Base-by-base conservation (phyloP, 2,329 filamentous ascomycete genomes). In the Arthrobotrys pseudoclavata region DNA sequence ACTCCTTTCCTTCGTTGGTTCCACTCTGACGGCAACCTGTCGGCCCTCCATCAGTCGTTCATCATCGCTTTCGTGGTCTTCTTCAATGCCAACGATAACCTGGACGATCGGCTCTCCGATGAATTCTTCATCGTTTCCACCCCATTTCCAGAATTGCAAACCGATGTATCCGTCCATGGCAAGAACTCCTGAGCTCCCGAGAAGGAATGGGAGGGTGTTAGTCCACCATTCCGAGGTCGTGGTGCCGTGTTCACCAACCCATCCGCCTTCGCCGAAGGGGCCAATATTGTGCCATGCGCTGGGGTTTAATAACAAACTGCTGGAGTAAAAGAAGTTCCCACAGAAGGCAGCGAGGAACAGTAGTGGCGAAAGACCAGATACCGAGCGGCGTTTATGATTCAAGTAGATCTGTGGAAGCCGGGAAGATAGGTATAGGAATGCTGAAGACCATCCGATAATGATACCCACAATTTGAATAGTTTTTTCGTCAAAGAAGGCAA, bases 341-440 rank as follows among this genome's bases (percentile, higher is more conserved):
- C 87, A 87, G 82, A 91, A 91, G 2, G 90, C 90, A 4, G 90
- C 90, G 45, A 87, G 84, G 84, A 91, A 91, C 60, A 91, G 86
- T 0, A 88, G 83, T 0, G 89, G 89, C 0, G 87, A 89, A 7
- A 91, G 86, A 2, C 90, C 90, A 0, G 89, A 86, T 10, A 89
- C 91, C 50, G 88, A 90, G 81, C 88, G 87, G 60, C 89, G 88
- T 62, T 84, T 81, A 81, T 88, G 87, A 83, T 91, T 91, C 81
- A 90, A 89, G 84, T 89, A 88, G 42, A 91, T 86, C 81, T 91
- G 90, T 0, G 90, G 90, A 67, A 90, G 83, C 24, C 88, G 87
- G 31, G 88, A 90, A 79, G 85, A 85, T 40, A 90, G 87, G 80
- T 90, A 90, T 24, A 78, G 48, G 4, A 69, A 20, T 0, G 75